Conservation (phyloP, 2,329 filamentous ascomycete genomes). For the Apiospora pterosperma region DNA sequence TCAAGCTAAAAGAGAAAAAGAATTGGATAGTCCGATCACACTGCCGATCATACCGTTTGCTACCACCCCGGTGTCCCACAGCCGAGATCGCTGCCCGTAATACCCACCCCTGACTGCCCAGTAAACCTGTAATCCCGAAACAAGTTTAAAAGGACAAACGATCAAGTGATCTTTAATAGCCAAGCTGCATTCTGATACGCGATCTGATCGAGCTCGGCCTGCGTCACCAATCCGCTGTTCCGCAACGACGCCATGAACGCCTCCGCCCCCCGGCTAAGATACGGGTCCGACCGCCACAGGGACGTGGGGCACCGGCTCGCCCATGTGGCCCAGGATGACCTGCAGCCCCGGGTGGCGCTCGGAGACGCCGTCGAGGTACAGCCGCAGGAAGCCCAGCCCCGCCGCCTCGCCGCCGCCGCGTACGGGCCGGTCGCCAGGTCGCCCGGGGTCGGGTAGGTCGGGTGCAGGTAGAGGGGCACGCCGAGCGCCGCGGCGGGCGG, state of each 20-base stretch:
- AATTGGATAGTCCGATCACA: not conserved
- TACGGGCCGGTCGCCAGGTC: conserved; percentile 10
- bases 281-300: conserved; percentile 39
- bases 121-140: not conserved
- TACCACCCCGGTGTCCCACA: not conserved
- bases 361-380: conserved; percentile 52
- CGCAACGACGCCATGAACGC: conserved; percentile 43
- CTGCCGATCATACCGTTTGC: not conserved
- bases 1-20: not conserved
- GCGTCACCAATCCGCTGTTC: conserved; percentile 42
- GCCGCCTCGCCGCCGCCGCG: conserved; percentile 27
- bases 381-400: conserved; percentile 32
- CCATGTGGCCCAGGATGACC: conserved; percentile 51
- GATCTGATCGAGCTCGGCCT: conserved; percentile 44
- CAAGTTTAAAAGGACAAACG: not conserved
- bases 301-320: conserved; percentile 50
- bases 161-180: conserved; percentile 23
- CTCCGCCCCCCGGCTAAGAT: conserved; percentile 24
- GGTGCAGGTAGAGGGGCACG: conserved; percentile 41
- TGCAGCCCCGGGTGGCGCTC: conserved; percentile 51
- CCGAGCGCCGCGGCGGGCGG: conserved; percentile 32
- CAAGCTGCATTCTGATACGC: conserved; percentile 43
- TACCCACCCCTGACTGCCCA: not conserved
- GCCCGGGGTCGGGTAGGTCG: conserved; percentile 27
- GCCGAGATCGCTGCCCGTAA: too few species aligned